Base-by-base conservation (phyloP, 495 filamentous ascomycete species). In the Penicillium desertorum region DNA sequence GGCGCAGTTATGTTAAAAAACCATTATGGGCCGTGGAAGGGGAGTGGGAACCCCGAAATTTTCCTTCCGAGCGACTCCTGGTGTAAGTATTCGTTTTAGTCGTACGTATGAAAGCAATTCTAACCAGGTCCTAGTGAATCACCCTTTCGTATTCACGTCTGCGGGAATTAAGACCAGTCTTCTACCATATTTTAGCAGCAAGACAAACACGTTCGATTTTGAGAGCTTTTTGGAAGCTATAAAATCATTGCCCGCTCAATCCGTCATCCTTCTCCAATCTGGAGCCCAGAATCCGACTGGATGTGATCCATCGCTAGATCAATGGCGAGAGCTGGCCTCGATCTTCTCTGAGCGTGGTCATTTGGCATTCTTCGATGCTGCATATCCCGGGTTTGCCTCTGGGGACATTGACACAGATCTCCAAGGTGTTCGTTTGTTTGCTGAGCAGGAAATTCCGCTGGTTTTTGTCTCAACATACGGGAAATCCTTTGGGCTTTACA, bases 221-320 rank as follows among this genome's bases (percentile, higher is more conserved):
- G 43, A 4, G 8, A 25, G 16, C 7, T 63, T 59, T 36, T 25
- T 52, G 39, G 42, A 36, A 0, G 43, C 61, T 17, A 29, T 63
- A 19, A 44, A n/a, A 22, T 37, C 43, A 0, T 20, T 63, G 2
- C 61, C 61, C 39, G 48, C 56, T 53, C 56, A 59, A 37, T 63
- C 61, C 14, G 61, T 63, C 2, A 27, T 63, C 16, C 61, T 63
- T 44, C 42, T 63, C 2, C 61, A 63, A 29, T 56, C 61, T 1
- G 39, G 34, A 19, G 61, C 61, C 29, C 61, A 63, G 23, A 63
- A 63, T 14, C 61, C 61, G 36, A 63, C 61, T 23, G 61, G 61
- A 42, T 46, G 56, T 48, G 61, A 63, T 37, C 61, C 61, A 5
- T 49, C 61, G 2, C 57, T 20, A 1, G 46, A 56, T 8, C 61